phyloP scores from a whole-genome alignment of 2,329 filamentous ascomycete species.

The Torrubiellomyces zombiae region DNA sequence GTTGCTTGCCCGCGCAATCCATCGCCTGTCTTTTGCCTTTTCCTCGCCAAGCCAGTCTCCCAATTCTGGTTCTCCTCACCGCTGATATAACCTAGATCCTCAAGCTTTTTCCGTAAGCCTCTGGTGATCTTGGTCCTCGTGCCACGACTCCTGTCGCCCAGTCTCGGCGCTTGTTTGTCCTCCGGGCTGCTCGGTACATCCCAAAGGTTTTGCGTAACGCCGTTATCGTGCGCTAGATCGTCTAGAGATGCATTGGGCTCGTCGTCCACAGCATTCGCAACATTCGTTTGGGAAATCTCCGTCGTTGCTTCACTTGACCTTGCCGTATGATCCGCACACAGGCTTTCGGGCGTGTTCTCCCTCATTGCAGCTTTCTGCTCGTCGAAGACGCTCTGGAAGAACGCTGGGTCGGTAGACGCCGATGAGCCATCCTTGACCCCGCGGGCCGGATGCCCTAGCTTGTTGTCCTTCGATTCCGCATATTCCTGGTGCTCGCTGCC shows the following conservation, averaged over 20 bases:
- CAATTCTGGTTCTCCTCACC: slow-evolving; percentile 3
- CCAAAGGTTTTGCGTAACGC: slow-evolving; percentile 18
- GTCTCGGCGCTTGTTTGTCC: slow-evolving; percentile 2
- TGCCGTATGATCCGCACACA: slow-evolving; percentile 3
- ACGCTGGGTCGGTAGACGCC: slow-evolving; percentile 28
- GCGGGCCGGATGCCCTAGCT: slow-evolving; percentile 8
- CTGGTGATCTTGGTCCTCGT: slow-evolving; percentile 7
- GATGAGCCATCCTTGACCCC: slow-evolving; percentile 9
- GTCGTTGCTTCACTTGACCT: slow-evolving; percentile 1
- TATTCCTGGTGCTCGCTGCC: no score
- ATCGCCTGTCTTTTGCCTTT: slow-evolving; percentile 9
- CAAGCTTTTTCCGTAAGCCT: slow-evolving; percentile 5
- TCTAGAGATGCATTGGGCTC: no score
- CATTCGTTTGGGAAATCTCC: no score
- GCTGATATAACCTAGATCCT: slow-evolving; percentile 7
- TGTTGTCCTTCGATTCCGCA: slow-evolving; percentile 10
- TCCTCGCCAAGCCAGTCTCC: neutral
- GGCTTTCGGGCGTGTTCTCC: slow-evolving; percentile 8
- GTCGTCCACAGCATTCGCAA: no score
- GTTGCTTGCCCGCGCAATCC: slow-evolving; percentile 7
- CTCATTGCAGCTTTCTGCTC: slow-evolving; percentile 22
- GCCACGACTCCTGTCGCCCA: neutral
- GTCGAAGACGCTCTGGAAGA: slow-evolving; percentile 30
- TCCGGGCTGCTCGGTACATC: slow-evolving; percentile 28
- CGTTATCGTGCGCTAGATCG: slow-evolving; percentile 4